Percentiles rank a stretch among this genome's conserved stretches.
These are phyloP conservation scores for Colletotrichum neosansevieriae DNA, from an alignment of 2,329 filamentous ascomycete genomes.

Conservation along the genomic window DNA sequence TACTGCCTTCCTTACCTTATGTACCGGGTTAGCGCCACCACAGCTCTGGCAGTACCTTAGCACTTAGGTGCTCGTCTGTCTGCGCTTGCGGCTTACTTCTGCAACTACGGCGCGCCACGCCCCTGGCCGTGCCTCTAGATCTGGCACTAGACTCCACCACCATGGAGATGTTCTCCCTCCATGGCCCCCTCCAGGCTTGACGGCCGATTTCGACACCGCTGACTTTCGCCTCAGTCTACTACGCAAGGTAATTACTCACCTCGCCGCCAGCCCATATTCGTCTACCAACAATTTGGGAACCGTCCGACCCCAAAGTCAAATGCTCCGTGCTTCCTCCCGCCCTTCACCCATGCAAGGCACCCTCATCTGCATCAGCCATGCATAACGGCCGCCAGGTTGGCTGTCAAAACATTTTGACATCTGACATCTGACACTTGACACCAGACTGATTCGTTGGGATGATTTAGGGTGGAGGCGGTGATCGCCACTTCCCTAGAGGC, in stretches of 20 bases:
- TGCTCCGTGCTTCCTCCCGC: too few relatives aligned
- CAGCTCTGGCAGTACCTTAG: too few relatives aligned
- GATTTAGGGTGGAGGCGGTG: too few relatives aligned
- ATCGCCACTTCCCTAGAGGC: too few relatives aligned
- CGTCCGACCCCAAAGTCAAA: too few relatives aligned
- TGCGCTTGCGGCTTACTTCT: conserved; percentile 33
- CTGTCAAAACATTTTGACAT: not conserved
- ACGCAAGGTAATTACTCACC: not conserved
- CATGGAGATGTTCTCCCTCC: conserved; percentile 9
- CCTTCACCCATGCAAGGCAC: conserved; percentile 18
- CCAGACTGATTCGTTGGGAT: not conserved
- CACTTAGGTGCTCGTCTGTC: not conserved
- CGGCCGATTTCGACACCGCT: too few relatives aligned
- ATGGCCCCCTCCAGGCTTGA: not conserved
- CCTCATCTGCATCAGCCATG: conserved; percentile 5
- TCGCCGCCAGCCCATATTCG: too few relatives aligned
- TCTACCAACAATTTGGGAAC: too few relatives aligned
- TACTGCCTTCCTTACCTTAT: too few relatives aligned
- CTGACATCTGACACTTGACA: not conserved
- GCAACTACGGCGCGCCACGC: conserved; percentile 22
- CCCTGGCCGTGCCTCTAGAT: conserved; percentile 21
- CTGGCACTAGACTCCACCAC: conserved; percentile 13
- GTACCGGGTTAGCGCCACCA: too few relatives aligned
- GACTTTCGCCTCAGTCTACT: not conserved
- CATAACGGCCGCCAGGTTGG: not conserved